Evolutionary conservation across 2,329 filamentous ascomycete genomes (phyloP).

Genomic region (Alternaria hordeiaustralica): DNA sequence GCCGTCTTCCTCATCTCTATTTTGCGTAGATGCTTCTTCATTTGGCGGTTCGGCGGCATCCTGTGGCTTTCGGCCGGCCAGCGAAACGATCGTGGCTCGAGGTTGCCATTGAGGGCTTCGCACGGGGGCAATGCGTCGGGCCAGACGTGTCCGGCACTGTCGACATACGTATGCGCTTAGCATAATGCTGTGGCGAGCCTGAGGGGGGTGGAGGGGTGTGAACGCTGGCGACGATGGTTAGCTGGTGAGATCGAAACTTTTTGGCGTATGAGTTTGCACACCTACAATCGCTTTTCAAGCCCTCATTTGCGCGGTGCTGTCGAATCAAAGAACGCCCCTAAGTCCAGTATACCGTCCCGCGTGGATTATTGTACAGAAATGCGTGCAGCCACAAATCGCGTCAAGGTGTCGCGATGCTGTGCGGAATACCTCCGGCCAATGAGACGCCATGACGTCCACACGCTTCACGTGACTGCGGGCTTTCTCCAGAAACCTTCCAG

Average conservation of each 20-base stretch:
- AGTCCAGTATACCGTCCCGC: background rate
- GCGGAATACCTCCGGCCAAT: constrained; percentile 17
- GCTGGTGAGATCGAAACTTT: background rate
- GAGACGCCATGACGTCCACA: constrained; percentile 15
- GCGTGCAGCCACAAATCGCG: constrained; percentile 1
- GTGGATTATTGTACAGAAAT: background rate
- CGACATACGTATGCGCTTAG: constrained; percentile 43
- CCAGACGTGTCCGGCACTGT: constrained; percentile 38
- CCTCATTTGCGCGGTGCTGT: background rate
- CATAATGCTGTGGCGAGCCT: constrained; percentile 27
- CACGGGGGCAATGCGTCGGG: constrained; percentile 13
- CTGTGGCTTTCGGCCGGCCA: constrained; percentile 21
- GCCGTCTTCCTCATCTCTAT: constrained; percentile 6
- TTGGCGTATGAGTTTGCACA: background rate
- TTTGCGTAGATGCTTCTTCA: constrained; percentile 8
- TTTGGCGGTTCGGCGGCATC: constrained; percentile 6
- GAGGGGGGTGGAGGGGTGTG: background rate
- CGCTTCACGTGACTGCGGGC: constrained; percentile 30
- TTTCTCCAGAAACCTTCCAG: background rate
- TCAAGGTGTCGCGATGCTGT: background rate
- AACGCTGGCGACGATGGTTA: constrained; percentile 4
- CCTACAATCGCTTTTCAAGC: background rate
- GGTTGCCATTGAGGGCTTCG: constrained; percentile 38
- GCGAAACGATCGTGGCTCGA: constrained; percentile 41
- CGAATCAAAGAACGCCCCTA: background rate